These are phyloP conservation scores for Anastatica hierochuntica DNA, from an alignment of 345 rosid genomes.

Conservation along the genomic window DNA sequence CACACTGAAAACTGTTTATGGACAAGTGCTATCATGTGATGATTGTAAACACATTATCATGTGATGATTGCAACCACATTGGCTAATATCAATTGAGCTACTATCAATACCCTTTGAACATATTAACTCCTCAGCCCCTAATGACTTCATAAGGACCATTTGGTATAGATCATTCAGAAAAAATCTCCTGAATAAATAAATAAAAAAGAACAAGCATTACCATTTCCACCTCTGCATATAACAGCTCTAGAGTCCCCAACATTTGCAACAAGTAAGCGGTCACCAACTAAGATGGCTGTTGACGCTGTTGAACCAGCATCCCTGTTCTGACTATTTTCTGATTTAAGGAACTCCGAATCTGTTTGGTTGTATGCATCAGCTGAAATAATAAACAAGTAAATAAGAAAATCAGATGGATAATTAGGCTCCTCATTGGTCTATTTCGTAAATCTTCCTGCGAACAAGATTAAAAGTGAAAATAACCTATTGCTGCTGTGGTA, in stretches of 20 bases:
- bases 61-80: not conserved
- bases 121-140: too few relatives aligned
- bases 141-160: not conserved
- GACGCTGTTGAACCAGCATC: slow-evolving; percentile 99
- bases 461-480: not conserved
- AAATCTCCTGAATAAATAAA: too few relatives aligned
- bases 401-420: slow-evolving; percentile 12
- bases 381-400: slow-evolving; percentile 25
- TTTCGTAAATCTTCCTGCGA: not conserved
- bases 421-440: not conserved
- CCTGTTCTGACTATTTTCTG: slow-evolving; percentile 81
- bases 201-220: slow-evolving; percentile 31
- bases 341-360: slow-evolving; percentile 84
- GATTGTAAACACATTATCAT: too few relatives aligned
- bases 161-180: too few relatives aligned
- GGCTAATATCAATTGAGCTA: too few relatives aligned
- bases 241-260: too few relatives aligned
- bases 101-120: too few relatives aligned
- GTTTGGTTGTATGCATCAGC: slow-evolving; percentile 94
- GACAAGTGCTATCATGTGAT: not conserved
- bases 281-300: slow-evolving; percentile 88
- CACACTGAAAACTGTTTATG: not conserved
- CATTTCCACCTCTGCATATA: slow-evolving; percentile 88
- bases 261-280: too few relatives aligned
- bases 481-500: slow-evolving; percentile 89